Conservation (phyloP, 768 basidiomycete genomes). For the Clavaria fumosa region DNA sequence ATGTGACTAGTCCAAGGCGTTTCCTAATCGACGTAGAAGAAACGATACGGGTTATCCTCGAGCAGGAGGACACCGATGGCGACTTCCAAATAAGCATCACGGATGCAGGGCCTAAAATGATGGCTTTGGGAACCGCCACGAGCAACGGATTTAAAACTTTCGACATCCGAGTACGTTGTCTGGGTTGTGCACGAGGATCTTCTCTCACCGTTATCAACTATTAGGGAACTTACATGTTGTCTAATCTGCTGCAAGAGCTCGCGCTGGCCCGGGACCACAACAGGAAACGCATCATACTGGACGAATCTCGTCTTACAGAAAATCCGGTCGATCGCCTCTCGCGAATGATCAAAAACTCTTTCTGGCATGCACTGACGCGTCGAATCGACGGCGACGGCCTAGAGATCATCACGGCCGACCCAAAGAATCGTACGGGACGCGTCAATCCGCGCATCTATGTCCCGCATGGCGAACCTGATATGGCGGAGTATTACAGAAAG, state of each 20-base stretch:
- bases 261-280: slow-evolving; percentile 92
- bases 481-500: slow-evolving; percentile 89
- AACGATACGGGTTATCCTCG: slow-evolving; percentile 88
- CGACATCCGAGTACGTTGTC: slow-evolving; percentile 65
- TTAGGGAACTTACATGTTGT: slow-evolving; percentile 98
- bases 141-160: slow-evolving; percentile 98
- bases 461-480: slow-evolving; percentile 81
- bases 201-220: slow-evolving; percentile 8
- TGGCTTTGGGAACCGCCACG: slow-evolving; percentile 90
- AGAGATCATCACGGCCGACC: slow-evolving; percentile 94
- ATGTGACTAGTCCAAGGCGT: slow-evolving; percentile 60
- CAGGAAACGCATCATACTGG: slow-evolving; percentile 93
- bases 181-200: neutral
- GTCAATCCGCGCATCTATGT: slow-evolving; percentile 90
- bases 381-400: slow-evolving; percentile 95
- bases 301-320: slow-evolving; percentile 93
- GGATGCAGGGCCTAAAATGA: slow-evolving; percentile 92
- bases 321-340: slow-evolving; percentile 95
- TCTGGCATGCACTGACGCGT: slow-evolving; percentile 95
- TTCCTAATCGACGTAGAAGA: slow-evolving; percentile 98
- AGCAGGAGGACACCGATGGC: slow-evolving; percentile 95
- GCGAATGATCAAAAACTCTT: slow-evolving; percentile 94
- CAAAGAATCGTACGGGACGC: slow-evolving; percentile 89
- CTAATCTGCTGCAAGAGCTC: slow-evolving; percentile 96
- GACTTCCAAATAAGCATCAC: slow-evolving; percentile 95